Evolutionary conservation across 306 rosid genomes (phyloP).

Genomic region (Cucumis melo): DNA sequence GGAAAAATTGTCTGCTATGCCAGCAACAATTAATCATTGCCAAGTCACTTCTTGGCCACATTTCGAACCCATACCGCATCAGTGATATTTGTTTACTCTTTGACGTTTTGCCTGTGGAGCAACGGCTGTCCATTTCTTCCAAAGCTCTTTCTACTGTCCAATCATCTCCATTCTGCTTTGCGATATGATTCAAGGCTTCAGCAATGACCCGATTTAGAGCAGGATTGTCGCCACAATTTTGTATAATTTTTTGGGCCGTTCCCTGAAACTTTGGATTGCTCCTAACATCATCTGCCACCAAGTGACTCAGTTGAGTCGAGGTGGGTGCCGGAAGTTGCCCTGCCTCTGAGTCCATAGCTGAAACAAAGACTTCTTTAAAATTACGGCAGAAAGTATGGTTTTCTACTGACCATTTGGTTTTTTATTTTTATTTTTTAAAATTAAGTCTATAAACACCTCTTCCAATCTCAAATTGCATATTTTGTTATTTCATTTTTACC

Average conservation of each 20-base stretch:
- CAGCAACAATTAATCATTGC: slow-evolving; percentile 10
- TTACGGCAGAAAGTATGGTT: neutral
- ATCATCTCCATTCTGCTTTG: neutral
- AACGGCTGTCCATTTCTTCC: slow-evolving; percentile 1
- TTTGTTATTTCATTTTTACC: too few species aligned
- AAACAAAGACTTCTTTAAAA: neutral
- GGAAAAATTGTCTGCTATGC: slow-evolving; percentile 12
- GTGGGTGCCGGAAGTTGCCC: neutral
- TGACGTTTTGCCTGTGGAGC: neutral
- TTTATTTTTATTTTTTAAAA: too few species aligned
- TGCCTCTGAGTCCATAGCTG: neutral
- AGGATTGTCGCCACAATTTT: neutral
- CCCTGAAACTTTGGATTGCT: neutral
- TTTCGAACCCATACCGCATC: slow-evolving; percentile 6
- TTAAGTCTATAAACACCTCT: too few species aligned
- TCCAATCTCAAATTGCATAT: too few species aligned
- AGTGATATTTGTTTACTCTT: neutral
- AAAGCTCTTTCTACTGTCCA: neutral
- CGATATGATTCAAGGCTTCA: slow-evolving; percentile 3
- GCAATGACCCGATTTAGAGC: neutral
- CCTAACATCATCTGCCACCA: neutral
- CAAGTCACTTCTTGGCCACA: neutral
- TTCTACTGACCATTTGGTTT: neutral
- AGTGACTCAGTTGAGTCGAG: neutral
- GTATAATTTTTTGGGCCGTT: neutral